A percentile compares a stretch with the other conserved stretches of the same genome.
Evolutionary conservation across 2,329 filamentous ascomycete genomes (phyloP).

Genomic region (Pyrenochaeta sp.): DNA sequence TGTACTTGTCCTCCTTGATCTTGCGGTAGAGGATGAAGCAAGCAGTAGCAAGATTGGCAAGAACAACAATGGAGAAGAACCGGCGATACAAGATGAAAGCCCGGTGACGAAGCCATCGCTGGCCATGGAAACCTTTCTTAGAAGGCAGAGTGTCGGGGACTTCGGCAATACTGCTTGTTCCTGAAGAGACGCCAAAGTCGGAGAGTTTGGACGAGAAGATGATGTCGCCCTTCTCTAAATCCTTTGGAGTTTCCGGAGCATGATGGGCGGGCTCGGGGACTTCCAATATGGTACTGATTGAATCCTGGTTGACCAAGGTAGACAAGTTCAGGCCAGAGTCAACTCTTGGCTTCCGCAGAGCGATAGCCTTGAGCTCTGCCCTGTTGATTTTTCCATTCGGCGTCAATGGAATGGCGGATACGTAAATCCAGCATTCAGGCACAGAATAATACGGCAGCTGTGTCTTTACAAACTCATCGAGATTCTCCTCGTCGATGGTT

Average conservation of each 20-base stretch:
- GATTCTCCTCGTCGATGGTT: conserved; percentile 32
- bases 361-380: conserved; percentile 50
- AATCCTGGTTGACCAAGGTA: background rate
- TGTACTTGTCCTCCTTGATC: conserved; percentile 24
- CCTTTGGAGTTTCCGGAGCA: background rate
- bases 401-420: conserved; percentile 59
- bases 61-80: conserved; percentile 38
- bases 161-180: conserved; percentile 22
- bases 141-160: conserved; percentile 23
- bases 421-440: conserved; percentile 55
- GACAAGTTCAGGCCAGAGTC: conserved; percentile 10
- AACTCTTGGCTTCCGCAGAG: background rate
- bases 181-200: conserved; percentile 13
- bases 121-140: conserved; percentile 35
- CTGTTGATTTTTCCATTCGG: conserved; percentile 66
- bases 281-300: conserved; percentile 1
- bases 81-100: conserved; percentile 41
- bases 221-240: conserved; percentile 17
- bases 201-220: conserved; percentile 17
- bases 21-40: conserved; percentile 33
- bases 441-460: conserved; percentile 64
- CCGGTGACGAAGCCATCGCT: conserved; percentile 43
- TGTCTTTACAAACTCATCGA: conserved; percentile 52
- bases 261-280: background rate
- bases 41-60: conserved; percentile 38